A percentile compares a stretch with the other conserved stretches of the same genome.
Conservation (phyloP, 352 stramenopile genomes). For the Globisporangium sylvaticum region DNA sequence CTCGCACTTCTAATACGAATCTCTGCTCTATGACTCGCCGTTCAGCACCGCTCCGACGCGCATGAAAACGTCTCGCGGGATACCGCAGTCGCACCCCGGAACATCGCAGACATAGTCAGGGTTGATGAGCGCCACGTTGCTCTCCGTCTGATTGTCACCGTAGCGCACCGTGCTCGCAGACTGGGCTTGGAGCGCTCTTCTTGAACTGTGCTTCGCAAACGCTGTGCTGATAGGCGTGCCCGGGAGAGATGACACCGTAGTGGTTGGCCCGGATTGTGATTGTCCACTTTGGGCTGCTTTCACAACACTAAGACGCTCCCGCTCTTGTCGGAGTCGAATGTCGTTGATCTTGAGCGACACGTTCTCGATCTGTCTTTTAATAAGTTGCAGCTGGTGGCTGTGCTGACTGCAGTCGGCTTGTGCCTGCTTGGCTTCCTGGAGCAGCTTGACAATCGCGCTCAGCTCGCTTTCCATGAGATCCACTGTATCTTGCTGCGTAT, state of each 20-base stretch:
- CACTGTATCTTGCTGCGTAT: conserved; percentile 35
- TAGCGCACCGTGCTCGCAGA: too few species aligned
- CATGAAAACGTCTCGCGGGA: conserved; percentile 58
- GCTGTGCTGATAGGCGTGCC: not conserved
- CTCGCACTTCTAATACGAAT: not conserved
- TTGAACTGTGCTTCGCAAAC: not conserved
- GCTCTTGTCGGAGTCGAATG: conserved; percentile 13
- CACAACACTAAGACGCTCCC: conserved; percentile 2
- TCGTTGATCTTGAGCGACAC: conserved; percentile 44
- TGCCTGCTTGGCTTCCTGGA: conserved; percentile 33
- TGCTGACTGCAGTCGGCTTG: conserved; percentile 30
- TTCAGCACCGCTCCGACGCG: conserved; percentile 45
- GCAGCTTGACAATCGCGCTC: conserved; percentile 20
- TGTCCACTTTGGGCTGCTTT: not conserved
- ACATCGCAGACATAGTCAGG: conserved; percentile 45
- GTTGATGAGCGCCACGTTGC: not conserved
- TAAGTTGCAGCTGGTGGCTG: conserved; percentile 27
- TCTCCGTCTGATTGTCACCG: not conserved
- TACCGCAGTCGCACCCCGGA: conserved; percentile 44
- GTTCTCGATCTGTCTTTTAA: conserved; percentile 58
- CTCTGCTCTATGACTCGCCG: conserved; percentile 25
- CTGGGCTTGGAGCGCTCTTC: not conserved
- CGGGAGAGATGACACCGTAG: conserved; percentile 10
- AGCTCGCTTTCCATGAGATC: conserved; percentile 36
- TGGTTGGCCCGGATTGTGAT: conserved; percentile 5